Conservation (phyloP, 768 basidiomycete genomes). For the Boletus sp. region DNA sequence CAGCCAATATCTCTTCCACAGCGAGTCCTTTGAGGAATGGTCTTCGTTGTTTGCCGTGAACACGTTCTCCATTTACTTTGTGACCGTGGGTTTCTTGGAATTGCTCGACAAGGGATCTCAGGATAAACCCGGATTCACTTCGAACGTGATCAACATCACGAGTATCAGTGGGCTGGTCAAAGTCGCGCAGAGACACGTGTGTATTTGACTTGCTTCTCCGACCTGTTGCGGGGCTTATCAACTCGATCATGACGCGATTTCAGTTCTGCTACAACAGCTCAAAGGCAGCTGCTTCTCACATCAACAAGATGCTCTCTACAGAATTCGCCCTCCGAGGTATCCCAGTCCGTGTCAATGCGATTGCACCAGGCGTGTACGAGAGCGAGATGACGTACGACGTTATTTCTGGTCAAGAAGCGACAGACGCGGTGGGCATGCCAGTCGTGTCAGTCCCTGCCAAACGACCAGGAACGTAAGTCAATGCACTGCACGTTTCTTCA, state of each 20-base stretch:
- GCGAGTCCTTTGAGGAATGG: constrained; percentile 66
- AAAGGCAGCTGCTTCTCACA: constrained; percentile 73
- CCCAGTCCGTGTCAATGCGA: constrained; percentile 68
- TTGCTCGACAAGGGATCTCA: constrained; percentile 70
- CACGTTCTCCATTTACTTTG: constrained; percentile 75
- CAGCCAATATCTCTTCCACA: constrained; percentile 67
- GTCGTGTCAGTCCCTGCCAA: constrained; percentile 60
- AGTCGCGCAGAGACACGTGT: constrained; percentile 74
- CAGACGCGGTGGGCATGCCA: constrained; percentile 57
- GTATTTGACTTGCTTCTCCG: constrained; percentile 22
- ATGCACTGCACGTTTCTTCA: neutral
- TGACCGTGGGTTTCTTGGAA: constrained; percentile 73
- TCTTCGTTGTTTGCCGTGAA: constrained; percentile 61
- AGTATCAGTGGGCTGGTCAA: constrained; percentile 73
- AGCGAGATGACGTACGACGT: constrained; percentile 70
- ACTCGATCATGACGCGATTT: neutral
- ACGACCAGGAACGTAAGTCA: constrained; percentile 66
- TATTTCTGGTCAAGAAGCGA: constrained; percentile 45
- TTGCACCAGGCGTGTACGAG: constrained; percentile 74
- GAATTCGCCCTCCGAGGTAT: constrained; percentile 70
- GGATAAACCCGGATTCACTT: constrained; percentile 55
- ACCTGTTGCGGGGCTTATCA: neutral
- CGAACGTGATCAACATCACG: constrained; percentile 74
- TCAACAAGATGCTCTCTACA: constrained; percentile 76
- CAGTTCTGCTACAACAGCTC: constrained; percentile 83